Conservation (phyloP, 202 grass and related monocot species). For the Thinopyrum obtusiflorum region DNA sequence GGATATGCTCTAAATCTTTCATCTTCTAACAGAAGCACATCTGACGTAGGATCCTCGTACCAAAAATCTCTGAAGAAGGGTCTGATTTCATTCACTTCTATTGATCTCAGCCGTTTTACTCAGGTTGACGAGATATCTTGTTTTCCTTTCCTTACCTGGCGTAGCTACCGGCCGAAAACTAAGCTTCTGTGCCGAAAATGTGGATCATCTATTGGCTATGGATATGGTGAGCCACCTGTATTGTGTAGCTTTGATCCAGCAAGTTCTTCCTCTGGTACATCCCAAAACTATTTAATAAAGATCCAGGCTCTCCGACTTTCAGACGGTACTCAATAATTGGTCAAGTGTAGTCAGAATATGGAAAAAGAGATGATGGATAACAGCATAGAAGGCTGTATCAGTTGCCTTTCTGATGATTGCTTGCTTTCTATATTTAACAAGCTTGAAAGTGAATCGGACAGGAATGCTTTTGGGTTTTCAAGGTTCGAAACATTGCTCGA, state of each 20-base stretch:
- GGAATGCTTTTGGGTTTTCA: constrained; percentile 76
- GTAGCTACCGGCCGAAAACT: constrained; percentile 54
- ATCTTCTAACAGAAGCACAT: constrained; percentile 59
- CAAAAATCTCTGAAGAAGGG: constrained; percentile 64
- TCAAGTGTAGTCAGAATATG: constrained; percentile 22
- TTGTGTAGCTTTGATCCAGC: constrained; percentile 58
- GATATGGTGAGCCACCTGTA: constrained; percentile 56
- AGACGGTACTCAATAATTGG: constrained; percentile 29
- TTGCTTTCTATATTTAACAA: constrained; percentile 67
- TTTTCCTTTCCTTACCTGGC: constrained; percentile 50
- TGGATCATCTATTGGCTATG: constrained; percentile 48
- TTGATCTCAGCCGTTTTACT: constrained; percentile 70
- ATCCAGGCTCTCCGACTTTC: constrained; percentile 57
- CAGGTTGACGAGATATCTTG: constrained; percentile 57
- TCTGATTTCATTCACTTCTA: constrained; percentile 51
- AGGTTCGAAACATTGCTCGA: constrained; percentile 68
- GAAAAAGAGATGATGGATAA: constrained; percentile 42
- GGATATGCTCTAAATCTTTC: constrained; percentile 62
- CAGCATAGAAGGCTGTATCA: constrained; percentile 26
- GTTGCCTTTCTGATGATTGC: constrained; percentile 71
- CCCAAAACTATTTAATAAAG: constrained; percentile 64
- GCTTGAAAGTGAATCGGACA: constrained; percentile 52
- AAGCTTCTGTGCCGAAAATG: constrained; percentile 76
- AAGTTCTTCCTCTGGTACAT: constrained; percentile 47
- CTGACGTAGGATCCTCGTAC: constrained; percentile 48